phyloP scores from a whole-genome alignment of 2,329 filamentous ascomycete species.

The Fusarium palustre region DNA sequence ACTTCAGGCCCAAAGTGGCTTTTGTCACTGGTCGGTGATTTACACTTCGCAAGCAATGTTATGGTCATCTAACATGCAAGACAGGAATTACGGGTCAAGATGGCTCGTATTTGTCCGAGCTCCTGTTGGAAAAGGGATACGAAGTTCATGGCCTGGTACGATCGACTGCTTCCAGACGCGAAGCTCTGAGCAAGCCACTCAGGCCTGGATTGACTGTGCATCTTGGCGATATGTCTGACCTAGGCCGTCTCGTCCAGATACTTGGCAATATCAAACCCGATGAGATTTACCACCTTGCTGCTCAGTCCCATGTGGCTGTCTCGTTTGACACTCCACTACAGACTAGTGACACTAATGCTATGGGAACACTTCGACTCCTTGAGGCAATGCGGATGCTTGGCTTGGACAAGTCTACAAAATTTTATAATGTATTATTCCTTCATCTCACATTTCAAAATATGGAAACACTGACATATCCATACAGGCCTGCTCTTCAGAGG shows the following conservation, averaged over 20 bases:
- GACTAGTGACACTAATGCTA: not conserved
- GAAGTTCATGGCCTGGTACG: constrained; percentile 1
- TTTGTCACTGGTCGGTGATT: not conserved
- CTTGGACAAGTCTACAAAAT: not conserved
- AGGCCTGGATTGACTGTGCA: not conserved
- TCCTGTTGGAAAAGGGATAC: not conserved
- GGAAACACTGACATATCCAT: not conserved
- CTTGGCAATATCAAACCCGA: not conserved
- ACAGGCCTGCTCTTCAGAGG: not conserved
- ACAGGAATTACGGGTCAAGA: constrained; percentile 2
- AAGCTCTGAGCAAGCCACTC: not conserved
- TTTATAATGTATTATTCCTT: not conserved
- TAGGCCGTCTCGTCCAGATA: not conserved
- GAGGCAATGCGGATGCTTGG: not conserved
- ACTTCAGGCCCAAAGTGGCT: constrained; percentile 1
- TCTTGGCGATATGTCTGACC: not conserved
- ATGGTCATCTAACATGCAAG: not conserved
- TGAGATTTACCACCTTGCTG: constrained; percentile 7
- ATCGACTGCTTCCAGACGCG: not conserved
- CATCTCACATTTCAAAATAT: not conserved
- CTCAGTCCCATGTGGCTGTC: constrained; percentile 1
- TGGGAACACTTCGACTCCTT: not conserved
- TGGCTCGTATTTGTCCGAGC: not conserved
- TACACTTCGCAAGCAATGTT: not conserved
- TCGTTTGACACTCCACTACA: not conserved